phyloP scores from a whole-genome alignment of 768 basidiomycete species.

The Calocera cornea region DNA sequence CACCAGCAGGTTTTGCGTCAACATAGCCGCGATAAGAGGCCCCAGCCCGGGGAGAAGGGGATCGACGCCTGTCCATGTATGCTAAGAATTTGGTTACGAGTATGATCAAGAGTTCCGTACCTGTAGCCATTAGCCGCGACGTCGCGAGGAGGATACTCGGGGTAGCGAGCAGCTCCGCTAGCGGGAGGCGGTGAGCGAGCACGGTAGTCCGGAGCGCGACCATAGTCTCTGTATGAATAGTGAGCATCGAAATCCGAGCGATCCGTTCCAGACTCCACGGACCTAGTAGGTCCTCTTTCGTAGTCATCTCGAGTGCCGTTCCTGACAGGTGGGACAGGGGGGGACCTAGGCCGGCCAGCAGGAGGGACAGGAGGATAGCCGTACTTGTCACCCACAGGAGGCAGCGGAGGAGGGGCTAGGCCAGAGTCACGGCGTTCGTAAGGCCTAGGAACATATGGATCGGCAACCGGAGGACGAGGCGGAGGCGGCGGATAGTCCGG shows the following conservation, averaged over 20 bases:
- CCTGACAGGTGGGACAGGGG: constrained; percentile 27
- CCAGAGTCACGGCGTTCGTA: constrained; percentile 40
- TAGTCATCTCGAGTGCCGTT: constrained; percentile 41
- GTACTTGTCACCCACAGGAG: constrained; percentile 33
- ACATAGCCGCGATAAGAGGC: constrained; percentile 27
- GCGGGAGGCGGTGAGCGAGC: constrained; percentile 39
- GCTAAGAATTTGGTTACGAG: constrained; percentile 6
- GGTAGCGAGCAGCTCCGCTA: constrained; percentile 28
- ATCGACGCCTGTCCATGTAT: constrained; percentile 42
- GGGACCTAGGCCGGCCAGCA: constrained; percentile 38
- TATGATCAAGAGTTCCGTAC: constrained; percentile 7
- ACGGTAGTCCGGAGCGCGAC: constrained; percentile 37
- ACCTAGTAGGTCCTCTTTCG: constrained; percentile 46
- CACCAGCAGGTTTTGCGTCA: constrained; percentile 9
- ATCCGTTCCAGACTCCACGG: constrained; percentile 8
- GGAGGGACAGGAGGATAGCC: constrained; percentile 32
- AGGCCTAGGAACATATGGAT: constrained; percentile 35
- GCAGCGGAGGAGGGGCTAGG: constrained; percentile 30
- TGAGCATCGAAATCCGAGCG: neutral
- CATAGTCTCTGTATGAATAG: constrained; percentile 39
- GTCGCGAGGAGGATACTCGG: constrained; percentile 15
- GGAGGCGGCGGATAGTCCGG: constrained; percentile 38
- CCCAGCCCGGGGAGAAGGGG: constrained; percentile 43
- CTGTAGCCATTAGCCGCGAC: constrained; percentile 19
- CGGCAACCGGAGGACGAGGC: constrained; percentile 32